These are phyloP conservation scores for Penicillium sp. DNA, from an alignment of 2,329 filamentous ascomycete species.

Conservation along the genomic window DNA sequence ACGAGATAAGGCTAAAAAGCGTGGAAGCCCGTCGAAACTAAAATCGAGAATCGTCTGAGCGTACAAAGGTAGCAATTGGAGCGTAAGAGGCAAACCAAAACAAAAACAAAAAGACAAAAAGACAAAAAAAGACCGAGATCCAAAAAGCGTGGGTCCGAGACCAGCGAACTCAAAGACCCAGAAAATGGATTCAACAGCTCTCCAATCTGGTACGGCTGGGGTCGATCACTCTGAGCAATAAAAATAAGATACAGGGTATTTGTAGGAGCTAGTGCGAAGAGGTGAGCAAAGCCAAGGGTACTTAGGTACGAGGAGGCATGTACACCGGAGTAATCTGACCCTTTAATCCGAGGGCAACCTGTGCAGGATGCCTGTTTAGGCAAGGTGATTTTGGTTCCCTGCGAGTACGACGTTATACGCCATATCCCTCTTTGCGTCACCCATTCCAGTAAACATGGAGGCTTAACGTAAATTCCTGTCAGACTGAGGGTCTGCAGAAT, in stretches of 20 bases:
- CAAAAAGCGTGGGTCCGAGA: constrained; percentile 1
- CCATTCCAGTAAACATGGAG: not conserved
- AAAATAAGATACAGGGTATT: not conserved
- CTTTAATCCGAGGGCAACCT: constrained; percentile 4
- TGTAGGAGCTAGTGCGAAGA: not conserved
- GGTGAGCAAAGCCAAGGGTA: not conserved
- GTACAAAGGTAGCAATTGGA: not conserved
- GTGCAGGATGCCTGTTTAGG: constrained; percentile 26
- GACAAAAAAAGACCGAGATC: not conserved
- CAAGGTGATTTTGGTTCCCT: constrained; percentile 9
- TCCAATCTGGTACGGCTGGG: not conserved
- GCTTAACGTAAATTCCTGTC: not conserved
- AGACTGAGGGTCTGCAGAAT: not conserved
- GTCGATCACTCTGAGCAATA: not conserved
- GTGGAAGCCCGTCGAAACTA: not conserved
- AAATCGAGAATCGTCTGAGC: not conserved
- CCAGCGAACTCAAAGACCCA: constrained; percentile 5
- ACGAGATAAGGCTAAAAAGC: not conserved
- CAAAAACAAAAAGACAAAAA: not conserved
- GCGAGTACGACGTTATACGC: not conserved
- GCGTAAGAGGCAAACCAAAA: not conserved
- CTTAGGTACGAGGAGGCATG: no score
- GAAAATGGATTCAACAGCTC: constrained; percentile 3
- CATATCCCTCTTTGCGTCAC: constrained; percentile 4
- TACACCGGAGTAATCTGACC: not conserved